Base-by-base conservation (phyloP, 2,329 filamentous ascomycete species). In the Akanthomyces lecanii region DNA sequence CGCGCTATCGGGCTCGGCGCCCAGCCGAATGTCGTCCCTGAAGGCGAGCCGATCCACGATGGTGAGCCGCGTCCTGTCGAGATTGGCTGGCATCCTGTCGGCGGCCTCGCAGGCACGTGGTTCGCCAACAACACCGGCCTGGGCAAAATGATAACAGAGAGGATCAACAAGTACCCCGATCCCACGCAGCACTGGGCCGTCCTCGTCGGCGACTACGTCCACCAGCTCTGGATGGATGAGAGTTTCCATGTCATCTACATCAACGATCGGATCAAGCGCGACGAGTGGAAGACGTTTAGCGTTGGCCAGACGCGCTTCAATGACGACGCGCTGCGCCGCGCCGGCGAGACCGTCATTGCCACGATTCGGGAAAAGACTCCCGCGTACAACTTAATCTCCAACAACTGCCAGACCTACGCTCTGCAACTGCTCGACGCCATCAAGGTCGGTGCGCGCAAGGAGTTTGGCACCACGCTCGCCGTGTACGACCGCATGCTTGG, bases 191-290 rank as follows among this genome's bases (percentile, higher is more conserved):
- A 86, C 67, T 86, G 83, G 83, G 82, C 82, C 2, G 80, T 85
- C 1, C 73, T 86, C 0, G 81, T 85, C 0, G 83, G 82, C 2
- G 81, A 80, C 14, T 86, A 76, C 67, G 78, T 77, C 1, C 83
- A 85, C 69, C 77, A 85, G 69, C 71, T 86, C n/a, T 86, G 83
- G 83, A 85, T 85, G 82, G 82, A 85, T 48, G 83, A 85, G 69
- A 73, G 80, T 12, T 78, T 85, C 12, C 74, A 85, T 66, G 77
- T 85, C 28, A 85, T 85, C 54, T 85, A 85, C 67, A 82, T 79
- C 56, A 85, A 85, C 63, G 79, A 79, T 25, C 74, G 69, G 55
- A 65, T 82, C n/a, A 70, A 75, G 0, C 71, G 73, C 3, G 77
- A 78, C 1, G 77, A 82, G 42, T 85, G 82, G 82, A 75, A 73